Evolutionary conservation across 768 basidiomycete species (phyloP), one percentile per base, ranked within the genome.

Genomic region (Mycena albidolilacea): DNA sequence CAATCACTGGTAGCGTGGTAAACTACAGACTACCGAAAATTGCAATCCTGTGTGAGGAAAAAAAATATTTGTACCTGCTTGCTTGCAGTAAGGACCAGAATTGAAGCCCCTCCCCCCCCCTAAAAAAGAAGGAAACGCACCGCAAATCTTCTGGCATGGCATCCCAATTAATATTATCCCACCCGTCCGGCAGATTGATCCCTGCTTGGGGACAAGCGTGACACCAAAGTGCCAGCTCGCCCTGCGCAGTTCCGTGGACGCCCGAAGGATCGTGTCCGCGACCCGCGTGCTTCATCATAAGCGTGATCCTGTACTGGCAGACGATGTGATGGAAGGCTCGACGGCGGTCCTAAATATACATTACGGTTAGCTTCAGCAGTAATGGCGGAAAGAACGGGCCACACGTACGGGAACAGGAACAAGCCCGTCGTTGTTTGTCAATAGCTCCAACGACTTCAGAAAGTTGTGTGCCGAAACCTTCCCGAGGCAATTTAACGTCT

Each of bases 41-140:
- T 65, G 38, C 64, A 65, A 21, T 65, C 64, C 14, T 65, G 64
- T n/a, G 64, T 39, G 0, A 65, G 38, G 9, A 65, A 68, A 11
- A 60, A 5, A 68, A 68, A 21, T 39, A 59, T 17, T 48, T 68
- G 43, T 50, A 68, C 0, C 67, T 68, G 4, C 30, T 30, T 30
- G 4, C 30, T 30, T 30, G 30, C 30, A 30, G 30, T 30, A 30
- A 30, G 30, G 30, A 30, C 30, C 4, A 5, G 12, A 1, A 2
- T 3, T 30, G 30, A 30, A 14, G 12, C 23, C 23, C 23, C 23
- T 23, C 23, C 23, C 23, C 23, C 23, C 23, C 23, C 23, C 23
- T 1, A 23, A 23, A 23, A 23, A 23, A 23, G 2, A 23, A 23
- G 23, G 23, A 23, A 23, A 65, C 52, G 5, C 9, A 65, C 64